Conservation (phyloP, 2,329 filamentous ascomycete genomes). For the Xylariaceae sp. region DNA sequence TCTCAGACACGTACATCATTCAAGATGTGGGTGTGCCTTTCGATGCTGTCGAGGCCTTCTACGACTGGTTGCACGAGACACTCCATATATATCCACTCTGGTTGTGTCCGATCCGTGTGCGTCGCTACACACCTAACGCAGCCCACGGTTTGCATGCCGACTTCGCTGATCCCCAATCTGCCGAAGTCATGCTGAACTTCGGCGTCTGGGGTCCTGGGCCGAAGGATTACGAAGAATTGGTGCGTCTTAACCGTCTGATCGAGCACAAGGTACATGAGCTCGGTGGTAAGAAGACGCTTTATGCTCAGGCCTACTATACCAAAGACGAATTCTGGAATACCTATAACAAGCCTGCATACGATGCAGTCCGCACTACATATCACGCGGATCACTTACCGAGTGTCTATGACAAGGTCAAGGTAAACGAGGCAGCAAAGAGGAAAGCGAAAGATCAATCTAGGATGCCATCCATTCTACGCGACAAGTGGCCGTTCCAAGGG, state of each 20-base stretch:
- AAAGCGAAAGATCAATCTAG: constrained; percentile 41
- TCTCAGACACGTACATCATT: constrained; percentile 65
- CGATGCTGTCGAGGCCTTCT: constrained; percentile 49
- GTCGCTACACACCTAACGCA: constrained; percentile 49
- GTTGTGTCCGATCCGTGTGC: constrained; percentile 59
- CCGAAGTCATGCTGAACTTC: constrained; percentile 61
- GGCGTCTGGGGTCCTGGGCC: constrained; percentile 65
- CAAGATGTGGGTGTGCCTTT: constrained; percentile 66
- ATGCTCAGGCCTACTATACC: constrained; percentile 71
- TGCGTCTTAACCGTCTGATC: constrained; percentile 62
- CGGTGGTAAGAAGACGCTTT: constrained; percentile 72
- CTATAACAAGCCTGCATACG: constrained; percentile 66
- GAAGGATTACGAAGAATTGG: constrained; percentile 50
- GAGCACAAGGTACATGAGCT: constrained; percentile 65
- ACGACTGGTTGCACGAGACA: constrained; percentile 53
- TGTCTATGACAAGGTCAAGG: constrained; percentile 72
- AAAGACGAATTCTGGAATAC: constrained; percentile 72
- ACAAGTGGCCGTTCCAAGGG: constrained; percentile 51
- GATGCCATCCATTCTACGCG: constrained; percentile 41
- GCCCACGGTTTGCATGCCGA: constrained; percentile 54
- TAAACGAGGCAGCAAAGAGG: constrained; percentile 48
- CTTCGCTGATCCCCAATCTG: constrained; percentile 47
- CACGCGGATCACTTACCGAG: constrained; percentile 63
- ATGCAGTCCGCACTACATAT: constrained; percentile 63
- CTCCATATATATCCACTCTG: constrained; percentile 60